A percentile compares a stretch with the other conserved stretches of the same genome.
Conservation (phyloP, 164 flowering plant genomes). For the Nymphaea colorata region DNA sequence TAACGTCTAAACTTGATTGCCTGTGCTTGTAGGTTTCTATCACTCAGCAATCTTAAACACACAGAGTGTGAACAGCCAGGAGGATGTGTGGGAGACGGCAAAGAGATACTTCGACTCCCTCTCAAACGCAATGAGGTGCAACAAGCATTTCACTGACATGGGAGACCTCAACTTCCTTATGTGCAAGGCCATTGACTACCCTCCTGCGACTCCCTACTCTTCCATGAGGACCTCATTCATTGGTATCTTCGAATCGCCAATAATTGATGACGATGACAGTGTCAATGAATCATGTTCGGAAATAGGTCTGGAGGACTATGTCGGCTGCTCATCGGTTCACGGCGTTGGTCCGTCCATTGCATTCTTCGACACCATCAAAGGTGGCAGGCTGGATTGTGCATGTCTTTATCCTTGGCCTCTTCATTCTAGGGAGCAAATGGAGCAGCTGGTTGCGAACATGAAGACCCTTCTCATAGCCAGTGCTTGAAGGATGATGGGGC, state of each 20-base stretch:
- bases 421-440: slow-evolving; percentile 77
- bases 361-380: slow-evolving; percentile 48
- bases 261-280: slow-evolving; percentile 20
- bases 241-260: slow-evolving; percentile 59
- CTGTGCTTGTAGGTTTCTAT: slow-evolving; percentile 48
- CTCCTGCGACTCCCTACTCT: slow-evolving; percentile 52
- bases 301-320: slow-evolving; percentile 51
- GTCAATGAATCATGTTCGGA: slow-evolving; percentile 16
- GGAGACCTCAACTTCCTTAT: slow-evolving; percentile 66
- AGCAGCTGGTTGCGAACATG: slow-evolving; percentile 40
- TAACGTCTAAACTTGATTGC: not conserved
- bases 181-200: slow-evolving; percentile 79
- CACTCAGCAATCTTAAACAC: slow-evolving; percentile 65
- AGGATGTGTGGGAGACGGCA: slow-evolving; percentile 65
- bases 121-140: slow-evolving; percentile 23
- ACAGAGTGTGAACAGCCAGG: slow-evolving; percentile 38
- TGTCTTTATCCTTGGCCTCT: slow-evolving; percentile 70
- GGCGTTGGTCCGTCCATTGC: slow-evolving; percentile 75
- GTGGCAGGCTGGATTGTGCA: slow-evolving; percentile 52
- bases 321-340: slow-evolving; percentile 63
- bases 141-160: slow-evolving; percentile 90
- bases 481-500: not conserved
- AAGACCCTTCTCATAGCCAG: slow-evolving; percentile 25
- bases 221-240: slow-evolving; percentile 61
- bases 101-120: slow-evolving; percentile 32